Conservation (phyloP, 306 rosid species). For the Vigna trinervia region DNA sequence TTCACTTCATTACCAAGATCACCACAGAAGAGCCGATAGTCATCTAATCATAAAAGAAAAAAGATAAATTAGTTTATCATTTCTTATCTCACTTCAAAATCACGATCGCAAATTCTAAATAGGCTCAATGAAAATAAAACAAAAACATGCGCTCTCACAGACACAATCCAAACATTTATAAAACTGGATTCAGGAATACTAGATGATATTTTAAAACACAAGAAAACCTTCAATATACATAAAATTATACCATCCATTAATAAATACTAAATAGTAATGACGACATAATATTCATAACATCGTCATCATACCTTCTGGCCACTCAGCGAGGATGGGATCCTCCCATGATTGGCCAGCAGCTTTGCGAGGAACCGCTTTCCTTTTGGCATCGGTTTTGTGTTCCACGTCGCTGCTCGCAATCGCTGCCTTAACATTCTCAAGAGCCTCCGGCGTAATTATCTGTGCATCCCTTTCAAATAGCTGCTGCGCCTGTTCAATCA, state of each 20-base stretch:
- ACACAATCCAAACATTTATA: not conserved
- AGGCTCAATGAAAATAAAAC: too few species aligned
- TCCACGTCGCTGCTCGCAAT: slow-evolving; percentile 90
- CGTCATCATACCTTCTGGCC: slow-evolving; percentile 83
- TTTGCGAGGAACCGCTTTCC: slow-evolving; percentile 94
- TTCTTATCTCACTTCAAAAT: slow-evolving; percentile 13
- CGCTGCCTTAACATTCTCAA: slow-evolving; percentile 93
- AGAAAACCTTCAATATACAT: not conserved
- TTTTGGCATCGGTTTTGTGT: slow-evolving; percentile 79
- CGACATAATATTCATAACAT: not conserved
- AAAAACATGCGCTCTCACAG: not conserved
- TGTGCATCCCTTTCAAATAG: slow-evolving; percentile 94
- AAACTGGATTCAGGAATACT: not conserved
- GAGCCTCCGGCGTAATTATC: slow-evolving; percentile 89
- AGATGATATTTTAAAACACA: not conserved
- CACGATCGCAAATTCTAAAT: not conserved
- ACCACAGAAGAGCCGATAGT: slow-evolving; percentile 89
- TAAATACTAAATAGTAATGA: not conserved
- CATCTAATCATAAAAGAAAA: slow-evolving; percentile 62
- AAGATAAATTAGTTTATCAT: slow-evolving; percentile 22
- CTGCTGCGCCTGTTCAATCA: slow-evolving; percentile 79
- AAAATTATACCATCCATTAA: not conserved
- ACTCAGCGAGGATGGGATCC: slow-evolving; percentile 92
- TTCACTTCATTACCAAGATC: slow-evolving; percentile 99
- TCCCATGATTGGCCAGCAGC: slow-evolving; percentile 98